These are phyloP conservation scores for Zizania palustris DNA, from an alignment of 202 grass and related monocot genomes.

Conservation along the genomic window DNA sequence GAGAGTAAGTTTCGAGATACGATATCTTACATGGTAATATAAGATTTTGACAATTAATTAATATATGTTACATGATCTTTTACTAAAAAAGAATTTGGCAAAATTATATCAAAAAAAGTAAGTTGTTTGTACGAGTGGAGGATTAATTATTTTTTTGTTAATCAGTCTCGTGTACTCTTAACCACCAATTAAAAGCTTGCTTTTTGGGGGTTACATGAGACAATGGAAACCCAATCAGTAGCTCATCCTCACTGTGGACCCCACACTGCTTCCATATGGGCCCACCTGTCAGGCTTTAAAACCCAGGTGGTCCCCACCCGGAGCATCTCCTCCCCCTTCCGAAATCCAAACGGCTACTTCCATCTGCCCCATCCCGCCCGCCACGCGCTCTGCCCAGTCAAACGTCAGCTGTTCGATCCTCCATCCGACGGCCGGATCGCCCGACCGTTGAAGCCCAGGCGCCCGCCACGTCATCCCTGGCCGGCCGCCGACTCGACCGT, in stretches of 20 bases:
- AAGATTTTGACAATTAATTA: too few species aligned
- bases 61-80: too few species aligned
- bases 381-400: constrained; percentile 16
- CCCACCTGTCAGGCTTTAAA: not conserved
- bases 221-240: not conserved
- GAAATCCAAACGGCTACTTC: constrained; percentile 32
- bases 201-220: not conserved
- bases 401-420: constrained; percentile 31
- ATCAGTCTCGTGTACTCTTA: not conserved
- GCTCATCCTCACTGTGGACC: not conserved
- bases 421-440: not conserved
- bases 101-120: too few species aligned
- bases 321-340: not conserved
- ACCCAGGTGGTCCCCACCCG: not conserved
- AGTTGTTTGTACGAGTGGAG: too few species aligned
- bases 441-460: constrained; percentile 43
- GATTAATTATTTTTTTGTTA: too few species aligned
- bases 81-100: too few species aligned
- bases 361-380: not conserved
- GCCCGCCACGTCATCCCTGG: constrained; percentile 27
- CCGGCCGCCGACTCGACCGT: constrained; percentile 48
- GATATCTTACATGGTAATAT: too few species aligned
- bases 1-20: too few species aligned
- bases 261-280: not conserved
- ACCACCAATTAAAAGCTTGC: not conserved